Base-by-base conservation (phyloP, 371 early-diverging fungal species). In the Mucor indicus region DNA sequence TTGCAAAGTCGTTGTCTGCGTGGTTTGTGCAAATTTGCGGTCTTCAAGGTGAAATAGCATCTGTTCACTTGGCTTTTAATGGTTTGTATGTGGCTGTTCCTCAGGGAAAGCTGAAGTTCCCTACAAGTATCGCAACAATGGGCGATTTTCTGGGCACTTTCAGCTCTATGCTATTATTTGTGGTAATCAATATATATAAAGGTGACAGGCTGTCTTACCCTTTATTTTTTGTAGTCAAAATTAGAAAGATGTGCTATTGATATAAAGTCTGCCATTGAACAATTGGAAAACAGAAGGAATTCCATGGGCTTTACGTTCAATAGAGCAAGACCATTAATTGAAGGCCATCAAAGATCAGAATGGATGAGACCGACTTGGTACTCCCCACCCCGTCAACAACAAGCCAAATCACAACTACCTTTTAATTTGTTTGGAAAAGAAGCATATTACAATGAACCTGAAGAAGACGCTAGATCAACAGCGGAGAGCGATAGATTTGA, bases 221-320 rank as follows among this genome's bases (percentile, higher is more conserved):
- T 39, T 44, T 57, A 38, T 39, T 55, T 57, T 50, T 45, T n/a
- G 21, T 47, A 40, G 40, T 7, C 36, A 45, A 45, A 45, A 23
- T 35, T 45, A 22, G 46, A 45, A 45, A 45, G 36, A 23, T 36
- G 27, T 45, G 46, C 46, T 23, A 45, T 45, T 19, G 25, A 45
- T 15, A 36, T 45, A 19, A 44, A n/a, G 44, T 44, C 44, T 44
- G 44, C 44, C n/a, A 21, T 44, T n/a, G 44, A 33, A 44, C 20
- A 44, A n/a, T 33, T 44, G 44, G 44, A 44, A 21, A 44, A 44
- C 44, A 44, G 44, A 44, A 19, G 37, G 24, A 45, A 37, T 15
- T 45, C 46, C 33, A 45, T 45, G 36, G 46, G 46, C 36, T 22
- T 45, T 45, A 23, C 46, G 19, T 45, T 45, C 15, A 45, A 23